Conservation (phyloP, 129 eudicot species). For the Helianthus tuberosus region DNA sequence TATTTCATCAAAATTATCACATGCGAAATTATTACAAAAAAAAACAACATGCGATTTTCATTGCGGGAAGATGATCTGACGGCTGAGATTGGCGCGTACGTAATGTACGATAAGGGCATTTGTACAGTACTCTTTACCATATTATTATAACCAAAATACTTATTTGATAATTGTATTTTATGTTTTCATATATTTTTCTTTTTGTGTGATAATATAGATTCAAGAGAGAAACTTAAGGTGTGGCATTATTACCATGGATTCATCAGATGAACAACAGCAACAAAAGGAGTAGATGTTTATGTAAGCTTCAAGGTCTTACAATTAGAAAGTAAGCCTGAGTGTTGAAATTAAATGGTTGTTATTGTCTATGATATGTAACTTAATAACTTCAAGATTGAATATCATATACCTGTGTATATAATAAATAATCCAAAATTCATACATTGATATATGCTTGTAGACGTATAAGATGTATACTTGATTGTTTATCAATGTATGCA, state of each 20-base stretch:
- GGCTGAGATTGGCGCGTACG: no score
- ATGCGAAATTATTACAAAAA: no score
- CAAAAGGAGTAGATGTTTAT: background rate
- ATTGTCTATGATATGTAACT: background rate
- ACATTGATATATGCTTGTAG: no score
- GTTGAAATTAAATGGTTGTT: background rate
- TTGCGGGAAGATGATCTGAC: no score
- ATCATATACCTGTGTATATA: background rate
- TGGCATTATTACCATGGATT: constrained; percentile 36
- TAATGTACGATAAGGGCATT: no score
- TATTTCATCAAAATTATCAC: no score
- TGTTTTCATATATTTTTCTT: background rate
- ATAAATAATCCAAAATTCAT: background rate
- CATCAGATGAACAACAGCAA: constrained; percentile 28
- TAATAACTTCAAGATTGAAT: no score
- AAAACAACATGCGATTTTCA: no score
- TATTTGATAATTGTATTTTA: background rate
- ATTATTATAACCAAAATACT: background rate
- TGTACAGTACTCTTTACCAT: no score
- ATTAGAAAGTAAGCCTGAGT: constrained; percentile 9
- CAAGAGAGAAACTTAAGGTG: constrained; percentile 59
- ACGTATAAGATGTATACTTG: no score
- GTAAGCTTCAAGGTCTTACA: constrained; percentile 19
- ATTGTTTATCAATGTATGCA: no score
- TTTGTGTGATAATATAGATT: constrained; percentile 37